These are phyloP conservation scores for Paracoccidioides brasiliensis DNA, from an alignment of 2,329 filamentous ascomycete genomes.

Conservation along the genomic window DNA sequence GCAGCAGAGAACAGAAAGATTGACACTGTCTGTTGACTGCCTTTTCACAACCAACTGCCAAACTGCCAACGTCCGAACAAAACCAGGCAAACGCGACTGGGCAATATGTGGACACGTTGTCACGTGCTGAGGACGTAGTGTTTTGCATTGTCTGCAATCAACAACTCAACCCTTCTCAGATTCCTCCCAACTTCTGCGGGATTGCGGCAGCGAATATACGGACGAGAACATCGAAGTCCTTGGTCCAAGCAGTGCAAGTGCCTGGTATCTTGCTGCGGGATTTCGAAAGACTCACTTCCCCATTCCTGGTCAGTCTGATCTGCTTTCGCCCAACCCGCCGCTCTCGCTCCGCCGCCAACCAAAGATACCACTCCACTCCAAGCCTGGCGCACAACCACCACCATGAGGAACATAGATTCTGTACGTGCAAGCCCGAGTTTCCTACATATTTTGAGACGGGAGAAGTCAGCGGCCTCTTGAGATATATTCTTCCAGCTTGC, in stretches of 20 bases:
- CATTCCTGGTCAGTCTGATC: background rate
- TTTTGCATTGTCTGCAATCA: slow-evolving; percentile 14
- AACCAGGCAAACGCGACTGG: background rate
- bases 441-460: background rate
- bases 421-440: background rate
- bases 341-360: background rate
- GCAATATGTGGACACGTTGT: background rate
- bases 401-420: slow-evolving; percentile 4
- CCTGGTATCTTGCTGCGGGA: background rate
- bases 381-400: slow-evolving; percentile 3
- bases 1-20: too few species aligned
- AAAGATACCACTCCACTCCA: slow-evolving; percentile 2
- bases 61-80: too few species aligned
- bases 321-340: background rate
- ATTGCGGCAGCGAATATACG: background rate
- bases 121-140: slow-evolving; percentile 4
- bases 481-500: background rate
- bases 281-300: slow-evolving; percentile 1
- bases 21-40: too few species aligned
- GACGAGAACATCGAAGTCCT: background rate
- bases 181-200: background rate
- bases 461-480: background rate
- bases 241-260: too few species aligned
- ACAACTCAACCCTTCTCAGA: background rate
- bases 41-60: too few species aligned